A percentile compares a stretch with the other conserved stretches of the same genome.
phyloP scores from a whole-genome alignment of 768 basidiomycete species.

The Leccinum rimulosum region DNA sequence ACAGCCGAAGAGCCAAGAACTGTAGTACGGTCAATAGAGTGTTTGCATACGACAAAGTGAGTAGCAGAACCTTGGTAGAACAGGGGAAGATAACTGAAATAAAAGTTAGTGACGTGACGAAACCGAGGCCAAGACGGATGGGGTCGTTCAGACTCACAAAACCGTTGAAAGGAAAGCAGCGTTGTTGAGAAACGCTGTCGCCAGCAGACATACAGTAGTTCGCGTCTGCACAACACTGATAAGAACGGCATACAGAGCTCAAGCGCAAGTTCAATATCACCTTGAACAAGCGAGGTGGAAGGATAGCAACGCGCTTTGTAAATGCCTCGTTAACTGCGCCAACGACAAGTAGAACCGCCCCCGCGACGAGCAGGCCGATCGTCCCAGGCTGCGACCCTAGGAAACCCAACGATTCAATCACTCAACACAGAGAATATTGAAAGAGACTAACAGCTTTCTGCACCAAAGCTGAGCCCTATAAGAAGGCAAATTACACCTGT shows the following conservation, averaged over 20 bases:
- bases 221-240: constrained; percentile 48
- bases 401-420: background rate
- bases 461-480: constrained; percentile 68
- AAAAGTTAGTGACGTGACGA: background rate
- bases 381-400: constrained; percentile 57
- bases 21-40: background rate
- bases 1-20: constrained; percentile 75
- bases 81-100: constrained; percentile 58
- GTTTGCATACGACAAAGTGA: background rate
- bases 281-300: constrained; percentile 74
- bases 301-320: constrained; percentile 64
- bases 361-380: constrained; percentile 60
- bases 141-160: constrained; percentile 9
- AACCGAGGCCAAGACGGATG: too few species aligned
- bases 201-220: constrained; percentile 61
- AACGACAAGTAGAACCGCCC: constrained; percentile 42
- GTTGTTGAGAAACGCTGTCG: constrained; percentile 60
- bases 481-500: constrained; percentile 64
- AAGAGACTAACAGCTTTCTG: constrained; percentile 53
- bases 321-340: constrained; percentile 55
- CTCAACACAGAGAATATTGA: background rate
- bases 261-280: constrained; percentile 29
- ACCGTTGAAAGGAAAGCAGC: constrained; percentile 52
- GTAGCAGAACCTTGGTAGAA: constrained; percentile 54
- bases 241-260: background rate